Conservation (phyloP, 768 basidiomycete genomes). For the Boletales sp. region DNA sequence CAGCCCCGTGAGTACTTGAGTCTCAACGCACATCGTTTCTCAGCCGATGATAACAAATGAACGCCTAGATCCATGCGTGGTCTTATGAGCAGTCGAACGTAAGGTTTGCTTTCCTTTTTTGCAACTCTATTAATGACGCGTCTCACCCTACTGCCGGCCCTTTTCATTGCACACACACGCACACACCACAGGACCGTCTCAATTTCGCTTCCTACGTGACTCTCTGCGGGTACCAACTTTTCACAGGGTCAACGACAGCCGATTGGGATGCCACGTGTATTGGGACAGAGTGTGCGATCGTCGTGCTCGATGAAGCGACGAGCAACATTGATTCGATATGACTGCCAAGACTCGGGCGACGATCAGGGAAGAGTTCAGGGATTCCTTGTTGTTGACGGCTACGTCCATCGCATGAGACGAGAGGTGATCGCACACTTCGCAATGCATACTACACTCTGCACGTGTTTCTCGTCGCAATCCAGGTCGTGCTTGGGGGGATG, state of each 20-base stretch:
- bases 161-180: conserved; percentile 52
- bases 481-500: background rate
- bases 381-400: conserved; percentile 72
- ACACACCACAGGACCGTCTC: conserved; percentile 33
- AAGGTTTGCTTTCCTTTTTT: conserved; percentile 1
- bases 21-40: conserved; percentile 12
- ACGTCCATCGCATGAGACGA: conserved; percentile 17
- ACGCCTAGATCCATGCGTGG: conserved; percentile 7
- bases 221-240: too few species aligned
- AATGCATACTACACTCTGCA: background rate
- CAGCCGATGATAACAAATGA: too few species aligned
- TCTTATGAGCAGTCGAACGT: conserved; percentile 27
- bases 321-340: conserved; percentile 82
- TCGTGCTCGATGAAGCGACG: conserved; percentile 80
- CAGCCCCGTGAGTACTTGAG: conserved; percentile 24
- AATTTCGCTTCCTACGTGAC: too few species aligned
- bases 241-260: too few species aligned
- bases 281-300: conserved; percentile 48
- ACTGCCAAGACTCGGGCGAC: conserved; percentile 88
- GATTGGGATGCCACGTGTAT: conserved; percentile 41
- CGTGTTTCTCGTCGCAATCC: background rate
- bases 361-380: conserved; percentile 80
- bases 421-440: background rate
- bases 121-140: too few species aligned
- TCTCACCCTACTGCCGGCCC: too few species aligned